phyloP scores from a whole-genome alignment of 2,329 filamentous ascomycete species.

The Pseudopyricularia javanii region DNA sequence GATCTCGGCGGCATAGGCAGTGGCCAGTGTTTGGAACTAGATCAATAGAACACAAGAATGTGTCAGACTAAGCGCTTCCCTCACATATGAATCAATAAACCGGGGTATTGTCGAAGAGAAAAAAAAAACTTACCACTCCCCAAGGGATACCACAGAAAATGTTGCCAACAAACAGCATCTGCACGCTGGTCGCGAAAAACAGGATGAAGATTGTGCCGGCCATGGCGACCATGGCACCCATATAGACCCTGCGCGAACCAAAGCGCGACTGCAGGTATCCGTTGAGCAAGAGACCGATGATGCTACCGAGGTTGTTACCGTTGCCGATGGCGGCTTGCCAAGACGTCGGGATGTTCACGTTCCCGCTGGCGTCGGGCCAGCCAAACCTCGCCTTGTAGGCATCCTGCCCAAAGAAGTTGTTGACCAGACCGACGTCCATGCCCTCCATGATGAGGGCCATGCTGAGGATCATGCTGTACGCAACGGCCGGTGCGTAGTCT shows the following conservation, averaged over 20 bases:
- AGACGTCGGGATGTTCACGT: conserved; percentile 27
- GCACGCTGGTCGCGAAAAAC: conserved; percentile 45
- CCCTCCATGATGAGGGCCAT: conserved; percentile 10
- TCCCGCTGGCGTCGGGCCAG: conserved; percentile 13
- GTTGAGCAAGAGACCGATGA: conserved; percentile 34
- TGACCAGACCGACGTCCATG: conserved; percentile 11
- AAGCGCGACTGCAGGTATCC: conserved; percentile 35
- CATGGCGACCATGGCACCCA: conserved; percentile 25
- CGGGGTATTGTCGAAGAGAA: background rate
- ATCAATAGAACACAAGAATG: background rate
- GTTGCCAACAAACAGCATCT: conserved; percentile 46
- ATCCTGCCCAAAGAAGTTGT: conserved; percentile 14
- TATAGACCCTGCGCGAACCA: conserved; percentile 30
- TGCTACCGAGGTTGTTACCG: conserved; percentile 26
- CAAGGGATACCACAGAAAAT: conserved; percentile 47
- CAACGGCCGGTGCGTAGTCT: conserved; percentile 6
- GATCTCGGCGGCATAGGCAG: conserved; percentile 49
- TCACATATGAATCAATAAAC: no score
- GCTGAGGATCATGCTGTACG: conserved; percentile 14
- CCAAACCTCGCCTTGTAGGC: conserved; percentile 15
- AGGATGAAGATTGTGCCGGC: conserved; percentile 43
- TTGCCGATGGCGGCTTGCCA: conserved; percentile 36
- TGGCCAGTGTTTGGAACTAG: conserved; percentile 41
- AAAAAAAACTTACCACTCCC: conserved; percentile 25
- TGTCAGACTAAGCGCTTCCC: background rate